These are phyloP conservation scores for Malus hybrid DNA, from an alignment of 331 rosid species.

Conservation along the genomic window DNA sequence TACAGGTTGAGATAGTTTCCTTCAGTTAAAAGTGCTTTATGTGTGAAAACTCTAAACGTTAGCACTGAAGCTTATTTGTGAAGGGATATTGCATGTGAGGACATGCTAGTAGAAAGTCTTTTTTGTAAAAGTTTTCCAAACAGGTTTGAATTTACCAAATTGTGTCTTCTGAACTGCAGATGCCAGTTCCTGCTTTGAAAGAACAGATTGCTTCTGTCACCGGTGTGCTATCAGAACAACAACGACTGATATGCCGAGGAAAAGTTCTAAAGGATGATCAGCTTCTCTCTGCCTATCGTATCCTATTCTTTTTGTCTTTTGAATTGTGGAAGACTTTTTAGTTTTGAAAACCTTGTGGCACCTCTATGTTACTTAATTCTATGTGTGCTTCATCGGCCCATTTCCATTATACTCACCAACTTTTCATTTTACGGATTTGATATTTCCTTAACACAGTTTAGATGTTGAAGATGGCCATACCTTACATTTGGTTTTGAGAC, in stretches of 20 bases:
- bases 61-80: neutral
- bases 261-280: slow-evolving; percentile 94
- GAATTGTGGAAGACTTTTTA: neutral
- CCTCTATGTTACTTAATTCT: neutral
- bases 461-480: slow-evolving; percentile 99
- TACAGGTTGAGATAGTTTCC: neutral
- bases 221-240: slow-evolving; percentile 82
- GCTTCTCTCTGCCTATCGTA: slow-evolving; percentile 94
- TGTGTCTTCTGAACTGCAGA: slow-evolving; percentile 31
- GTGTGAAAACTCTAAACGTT: neutral
- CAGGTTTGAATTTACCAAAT: neutral
- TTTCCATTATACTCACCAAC: neutral
- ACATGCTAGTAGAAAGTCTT: neutral
- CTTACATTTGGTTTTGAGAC: slow-evolving; percentile 91
- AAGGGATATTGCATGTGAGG: neutral
- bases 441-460: slow-evolving; percentile 24
- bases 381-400: too few species aligned
- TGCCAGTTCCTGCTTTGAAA: slow-evolving; percentile 92
- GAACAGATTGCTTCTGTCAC: slow-evolving; percentile 93
- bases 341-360: neutral
- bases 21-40: neutral
- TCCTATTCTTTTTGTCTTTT: slow-evolving; percentile 28
- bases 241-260: slow-evolving; percentile 87
- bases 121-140: neutral
- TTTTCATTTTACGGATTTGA: slow-evolving; percentile 1